Conservation (phyloP, 495 filamentous ascomycete genomes). For the Aspergillus affinis region DNA sequence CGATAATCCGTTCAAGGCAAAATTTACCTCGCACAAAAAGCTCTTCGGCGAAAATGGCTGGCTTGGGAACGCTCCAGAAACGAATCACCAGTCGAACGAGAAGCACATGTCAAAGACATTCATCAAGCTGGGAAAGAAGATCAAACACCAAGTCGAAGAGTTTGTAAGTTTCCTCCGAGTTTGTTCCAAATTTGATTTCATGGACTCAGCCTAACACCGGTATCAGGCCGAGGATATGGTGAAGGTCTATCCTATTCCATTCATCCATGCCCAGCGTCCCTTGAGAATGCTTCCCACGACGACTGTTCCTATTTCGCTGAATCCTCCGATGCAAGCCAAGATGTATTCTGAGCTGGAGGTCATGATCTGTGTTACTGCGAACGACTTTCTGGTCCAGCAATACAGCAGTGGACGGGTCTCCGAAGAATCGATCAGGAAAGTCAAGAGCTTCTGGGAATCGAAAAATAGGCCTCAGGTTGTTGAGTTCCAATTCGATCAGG, state of each 20-base stretch:
- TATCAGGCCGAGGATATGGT: slow-evolving; percentile 22
- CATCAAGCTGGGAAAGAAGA: slow-evolving; percentile 40
- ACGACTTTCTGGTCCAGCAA: slow-evolving; percentile 48
- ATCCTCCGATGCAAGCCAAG: slow-evolving; percentile 45
- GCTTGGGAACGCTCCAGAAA: slow-evolving; percentile 41
- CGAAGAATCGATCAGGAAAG: slow-evolving; percentile 46
- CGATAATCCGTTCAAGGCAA: slow-evolving; percentile 5
- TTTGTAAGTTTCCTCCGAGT: slow-evolving; percentile 34
- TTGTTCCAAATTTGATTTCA: not conserved
- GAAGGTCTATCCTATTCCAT: slow-evolving; percentile 19
- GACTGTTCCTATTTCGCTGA: slow-evolving; percentile 45
- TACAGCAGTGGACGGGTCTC: slow-evolving; percentile 46
- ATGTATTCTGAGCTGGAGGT: slow-evolving; percentile 56
- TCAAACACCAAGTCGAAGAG: slow-evolving; percentile 48
- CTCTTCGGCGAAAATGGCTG: slow-evolving; percentile 55
- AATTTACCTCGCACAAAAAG: slow-evolving; percentile 39
- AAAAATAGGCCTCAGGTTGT: slow-evolving; percentile 54
- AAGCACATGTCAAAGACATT: slow-evolving; percentile 37
- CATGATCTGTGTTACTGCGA: slow-evolving; percentile 53
- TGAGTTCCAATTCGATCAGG: slow-evolving; percentile 58
- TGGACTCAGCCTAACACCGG: slow-evolving; percentile 7
- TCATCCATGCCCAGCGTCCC: slow-evolving; percentile 12
- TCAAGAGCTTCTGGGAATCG: slow-evolving; percentile 43
- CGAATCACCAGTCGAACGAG: slow-evolving; percentile 25
- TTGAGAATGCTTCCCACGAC: slow-evolving; percentile 20